Base-by-base conservation (phyloP, 2,329 filamentous ascomycete genomes). In the Fonsecaea multimorphosa region DNA sequence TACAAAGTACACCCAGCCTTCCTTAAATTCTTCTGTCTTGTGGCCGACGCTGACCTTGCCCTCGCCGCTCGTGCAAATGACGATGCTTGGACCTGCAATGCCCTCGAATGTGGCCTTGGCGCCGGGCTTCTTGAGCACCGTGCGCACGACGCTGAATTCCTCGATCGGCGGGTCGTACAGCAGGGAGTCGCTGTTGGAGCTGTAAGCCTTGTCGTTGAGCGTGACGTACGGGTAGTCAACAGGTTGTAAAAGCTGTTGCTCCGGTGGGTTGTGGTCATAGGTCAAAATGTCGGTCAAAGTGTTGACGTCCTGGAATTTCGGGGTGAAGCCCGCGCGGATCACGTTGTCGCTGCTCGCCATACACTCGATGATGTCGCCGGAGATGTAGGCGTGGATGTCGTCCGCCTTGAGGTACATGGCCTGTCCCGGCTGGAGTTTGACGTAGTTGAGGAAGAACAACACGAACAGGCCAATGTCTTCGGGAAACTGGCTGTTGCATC, bases 261-360 rank as follows among this genome's bases (percentile, higher is more conserved):
- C 89, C 70, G 97, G 97, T 1, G 95, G 94, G 0, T 95, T 93
- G 74, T 96, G 97, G 73, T 89, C 91, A 82, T 99, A 99, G 0
- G 95, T 99, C 71, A 99, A 82, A 89, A 97, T 96, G 68, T 88
- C 85, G 36, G 94, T 92, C 11, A 99, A 84, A 0, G 93, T 98
- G 61, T 88, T 81, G 24, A 98, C 92, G 73, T 99, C 95, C 81
- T 98, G 97, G 85, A 97, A 99, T 78, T 99, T 99, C 63, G 95
- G 95, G 0, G 95, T 99, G 79, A 99, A 95, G 51, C 95, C 95
- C 0, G 95, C 95, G 63, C 95, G 92, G 58, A 99, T 93, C 38
- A 99, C 95, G 72, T 99, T 99, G 84, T 99, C 95, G n/a, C 92
- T 96, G 8, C 92, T 90, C 0, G 95, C 95, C 95, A 99, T 99